Conservation (phyloP, 441 rosid genomes). For the Euphorbia corollata region DNA sequence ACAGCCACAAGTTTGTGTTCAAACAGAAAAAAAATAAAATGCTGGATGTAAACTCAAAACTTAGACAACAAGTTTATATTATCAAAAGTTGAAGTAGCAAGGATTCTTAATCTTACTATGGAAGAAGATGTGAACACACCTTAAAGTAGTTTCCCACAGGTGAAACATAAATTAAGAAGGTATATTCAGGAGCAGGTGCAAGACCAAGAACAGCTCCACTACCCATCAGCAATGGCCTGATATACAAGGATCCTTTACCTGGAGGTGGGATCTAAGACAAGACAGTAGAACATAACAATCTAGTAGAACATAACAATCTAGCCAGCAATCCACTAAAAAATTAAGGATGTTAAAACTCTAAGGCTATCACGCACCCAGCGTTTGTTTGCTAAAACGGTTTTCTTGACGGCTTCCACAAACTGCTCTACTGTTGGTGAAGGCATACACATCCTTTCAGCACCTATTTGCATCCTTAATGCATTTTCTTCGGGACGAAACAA, state of each 20-base stretch:
- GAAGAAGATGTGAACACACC: slow-evolving; percentile 25
- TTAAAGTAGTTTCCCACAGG: slow-evolving; percentile 46
- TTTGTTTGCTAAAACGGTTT: slow-evolving; percentile 40
- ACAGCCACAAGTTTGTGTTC: not conserved
- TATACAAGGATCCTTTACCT: slow-evolving; percentile 44
- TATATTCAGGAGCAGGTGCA: slow-evolving; percentile 49
- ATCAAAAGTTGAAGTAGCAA: not conserved
- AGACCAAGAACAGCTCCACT: slow-evolving; percentile 49
- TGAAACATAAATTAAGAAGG: slow-evolving; percentile 45
- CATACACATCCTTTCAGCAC: slow-evolving; percentile 57
- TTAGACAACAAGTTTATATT: no score
- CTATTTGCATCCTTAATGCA: slow-evolving; percentile 35
- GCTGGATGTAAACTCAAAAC: not conserved
- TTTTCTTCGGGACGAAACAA: slow-evolving; percentile 48
- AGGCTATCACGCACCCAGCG: slow-evolving; percentile 33
- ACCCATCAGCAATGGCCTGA: slow-evolving; percentile 49
- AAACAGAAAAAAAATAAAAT: not conserved
- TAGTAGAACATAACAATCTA: no score
- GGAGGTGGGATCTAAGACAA: slow-evolving; percentile 46
- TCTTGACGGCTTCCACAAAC: slow-evolving; percentile 46
- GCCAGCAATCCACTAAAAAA: no score
- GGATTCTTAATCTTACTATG: not conserved
- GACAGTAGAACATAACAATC: slow-evolving; percentile 15
- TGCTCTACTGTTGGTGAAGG: slow-evolving; percentile 42
- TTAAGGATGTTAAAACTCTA: not conserved